phyloP scores from a whole-genome alignment of 2,329 filamentous ascomycete species.

The Periconia sp. region DNA sequence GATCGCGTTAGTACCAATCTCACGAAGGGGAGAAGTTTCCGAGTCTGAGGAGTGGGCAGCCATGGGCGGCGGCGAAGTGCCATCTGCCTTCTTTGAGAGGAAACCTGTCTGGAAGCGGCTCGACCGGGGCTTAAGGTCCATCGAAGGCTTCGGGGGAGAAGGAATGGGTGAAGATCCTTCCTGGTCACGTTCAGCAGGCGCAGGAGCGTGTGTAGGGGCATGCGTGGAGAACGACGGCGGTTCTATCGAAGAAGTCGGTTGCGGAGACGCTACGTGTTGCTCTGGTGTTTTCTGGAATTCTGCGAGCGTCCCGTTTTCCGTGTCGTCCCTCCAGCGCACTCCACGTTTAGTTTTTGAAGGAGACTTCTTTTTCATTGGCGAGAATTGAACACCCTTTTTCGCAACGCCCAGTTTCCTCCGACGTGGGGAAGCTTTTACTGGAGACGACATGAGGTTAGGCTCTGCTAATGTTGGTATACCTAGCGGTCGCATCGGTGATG shows the following conservation, averaged over 20 bases:
- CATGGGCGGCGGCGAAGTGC: constrained; percentile 64
- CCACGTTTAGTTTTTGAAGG: constrained; percentile 67
- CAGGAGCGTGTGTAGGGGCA: constrained; percentile 33
- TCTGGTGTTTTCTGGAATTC: constrained; percentile 92
- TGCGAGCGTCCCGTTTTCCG: constrained; percentile 78
- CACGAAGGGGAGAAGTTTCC: constrained; percentile 51
- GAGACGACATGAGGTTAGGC: constrained; percentile 57
- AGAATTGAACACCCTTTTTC: constrained; percentile 76
- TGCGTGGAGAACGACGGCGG: constrained; percentile 55
- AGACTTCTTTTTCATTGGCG: constrained; percentile 76
- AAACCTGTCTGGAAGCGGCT: constrained; percentile 89
- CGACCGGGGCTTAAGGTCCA: constrained; percentile 59
- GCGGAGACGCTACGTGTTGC: constrained; percentile 65
- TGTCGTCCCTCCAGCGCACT: constrained; percentile 92
- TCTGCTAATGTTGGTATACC: constrained; percentile 33
- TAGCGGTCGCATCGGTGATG: constrained; percentile 50
- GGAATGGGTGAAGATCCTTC: constrained; percentile 59
- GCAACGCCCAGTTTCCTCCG: constrained; percentile 66
- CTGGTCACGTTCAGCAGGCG: constrained; percentile 14
- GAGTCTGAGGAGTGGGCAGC: constrained; percentile 62
- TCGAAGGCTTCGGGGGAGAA: constrained; percentile 58
- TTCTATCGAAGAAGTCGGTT: constrained; percentile 58
- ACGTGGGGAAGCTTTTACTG: constrained; percentile 77
- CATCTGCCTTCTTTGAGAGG: constrained; percentile 65
- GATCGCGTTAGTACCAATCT: constrained; percentile 47